Conservation (phyloP, 345 rosid species). For the Sonneratia caseolaris region DNA sequence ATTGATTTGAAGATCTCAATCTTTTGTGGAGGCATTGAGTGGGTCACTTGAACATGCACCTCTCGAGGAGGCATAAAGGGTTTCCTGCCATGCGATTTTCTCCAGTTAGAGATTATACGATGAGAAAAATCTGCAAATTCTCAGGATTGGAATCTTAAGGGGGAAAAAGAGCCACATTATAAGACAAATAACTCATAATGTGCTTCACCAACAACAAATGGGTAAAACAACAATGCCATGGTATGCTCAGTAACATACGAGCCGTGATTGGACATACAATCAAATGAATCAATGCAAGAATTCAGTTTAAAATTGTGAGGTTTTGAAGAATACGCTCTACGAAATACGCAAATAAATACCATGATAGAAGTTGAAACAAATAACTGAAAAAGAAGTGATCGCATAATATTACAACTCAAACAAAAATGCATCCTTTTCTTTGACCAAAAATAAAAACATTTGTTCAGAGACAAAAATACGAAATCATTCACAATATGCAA, state of each 20-base stretch:
- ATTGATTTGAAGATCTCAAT: conserved; percentile 81
- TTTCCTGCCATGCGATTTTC: conserved; percentile 34
- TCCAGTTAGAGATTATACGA: background rate
- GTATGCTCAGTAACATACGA: background rate
- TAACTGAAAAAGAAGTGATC: background rate
- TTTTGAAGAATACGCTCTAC: background rate
- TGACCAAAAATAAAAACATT: background rate
- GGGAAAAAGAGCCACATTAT: background rate
- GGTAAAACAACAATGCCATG: background rate
- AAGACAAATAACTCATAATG: background rate
- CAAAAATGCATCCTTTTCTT: background rate
- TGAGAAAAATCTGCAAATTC: background rate
- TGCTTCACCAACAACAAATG: background rate
- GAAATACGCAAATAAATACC: background rate
- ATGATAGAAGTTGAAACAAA: background rate
- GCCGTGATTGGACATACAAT: background rate
- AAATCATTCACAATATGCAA: background rate
- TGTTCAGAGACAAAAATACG: background rate
- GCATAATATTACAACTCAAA: background rate
- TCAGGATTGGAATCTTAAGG: background rate
- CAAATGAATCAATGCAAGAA: background rate
- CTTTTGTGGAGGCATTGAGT: conserved; percentile 90
- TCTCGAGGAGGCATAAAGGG: conserved; percentile 74
- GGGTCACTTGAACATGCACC: conserved; percentile 79
- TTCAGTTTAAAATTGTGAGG: background rate